Conservation (phyloP, 2,329 filamentous ascomycete species). For the Phyllosticta citribraziliensis region DNA sequence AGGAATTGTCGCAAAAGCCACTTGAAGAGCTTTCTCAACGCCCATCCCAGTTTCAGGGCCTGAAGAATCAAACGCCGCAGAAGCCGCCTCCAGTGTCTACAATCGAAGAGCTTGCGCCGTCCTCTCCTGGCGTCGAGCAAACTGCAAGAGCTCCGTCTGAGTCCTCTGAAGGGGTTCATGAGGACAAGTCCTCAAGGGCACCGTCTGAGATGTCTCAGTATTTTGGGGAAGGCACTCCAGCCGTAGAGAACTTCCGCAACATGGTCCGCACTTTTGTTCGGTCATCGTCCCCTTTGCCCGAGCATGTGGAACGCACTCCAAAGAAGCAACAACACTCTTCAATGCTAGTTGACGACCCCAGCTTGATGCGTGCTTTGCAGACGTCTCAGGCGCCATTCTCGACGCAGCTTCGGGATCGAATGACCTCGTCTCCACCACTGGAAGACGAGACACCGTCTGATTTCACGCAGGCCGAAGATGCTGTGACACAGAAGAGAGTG, state of each 20-base stretch:
- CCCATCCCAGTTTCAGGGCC: not conserved
- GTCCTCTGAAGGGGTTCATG: not conserved
- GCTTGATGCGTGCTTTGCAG: not conserved
- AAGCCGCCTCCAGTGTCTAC: not conserved
- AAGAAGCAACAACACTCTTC: slow-evolving; percentile 5
- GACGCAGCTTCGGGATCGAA: not conserved
- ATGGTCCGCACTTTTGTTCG: not conserved
- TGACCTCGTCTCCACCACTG: not conserved
- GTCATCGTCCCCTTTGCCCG: slow-evolving; percentile 4
- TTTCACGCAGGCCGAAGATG: not conserved
- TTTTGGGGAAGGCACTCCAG: not conserved
- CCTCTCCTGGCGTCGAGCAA: not conserved
- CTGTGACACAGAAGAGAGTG: not conserved
- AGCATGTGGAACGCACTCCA: not conserved
- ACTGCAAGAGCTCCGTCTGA: not conserved
- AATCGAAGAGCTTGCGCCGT: not conserved
- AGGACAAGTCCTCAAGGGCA: not conserved
- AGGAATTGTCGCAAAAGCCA: not conserved
- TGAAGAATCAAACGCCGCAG: not conserved
- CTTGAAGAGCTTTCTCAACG: not conserved
- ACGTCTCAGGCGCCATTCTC: slow-evolving; percentile 1
- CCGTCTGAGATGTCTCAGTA: not conserved
- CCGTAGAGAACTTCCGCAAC: not conserved
- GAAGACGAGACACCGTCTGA: not conserved
- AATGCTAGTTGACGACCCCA: slow-evolving; percentile 6